Conservation (phyloP, 2,329 filamentous ascomycete genomes). For the Alternaria angustiovoidea region DNA sequence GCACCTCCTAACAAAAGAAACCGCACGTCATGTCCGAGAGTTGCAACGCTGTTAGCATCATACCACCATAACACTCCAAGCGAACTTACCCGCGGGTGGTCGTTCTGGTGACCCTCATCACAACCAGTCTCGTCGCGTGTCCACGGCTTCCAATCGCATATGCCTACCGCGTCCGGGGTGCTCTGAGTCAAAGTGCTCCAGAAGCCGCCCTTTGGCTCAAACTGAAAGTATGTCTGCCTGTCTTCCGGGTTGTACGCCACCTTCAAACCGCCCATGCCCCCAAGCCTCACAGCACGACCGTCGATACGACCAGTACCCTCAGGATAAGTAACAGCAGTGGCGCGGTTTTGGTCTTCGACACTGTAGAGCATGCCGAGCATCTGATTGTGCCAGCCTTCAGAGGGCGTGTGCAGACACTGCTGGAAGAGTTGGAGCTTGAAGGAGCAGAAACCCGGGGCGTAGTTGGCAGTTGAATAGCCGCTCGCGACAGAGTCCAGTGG, state of each 20-base stretch:
- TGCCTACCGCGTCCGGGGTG: neutral
- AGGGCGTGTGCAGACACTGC: slow-evolving; percentile 10
- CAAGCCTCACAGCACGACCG: neutral
- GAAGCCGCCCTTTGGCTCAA: slow-evolving; percentile 3
- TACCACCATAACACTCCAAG: neutral
- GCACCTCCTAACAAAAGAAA: neutral
- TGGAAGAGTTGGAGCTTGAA: slow-evolving; percentile 12
- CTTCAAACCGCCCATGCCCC: slow-evolving; percentile 2
- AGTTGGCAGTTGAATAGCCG: neutral
- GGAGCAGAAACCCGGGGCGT: slow-evolving; percentile 3
- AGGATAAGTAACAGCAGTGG: neutral
- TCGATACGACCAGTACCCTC: slow-evolving; percentile 8
- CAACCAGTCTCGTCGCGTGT: neutral
- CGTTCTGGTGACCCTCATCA: neutral
- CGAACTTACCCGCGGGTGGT: neutral
- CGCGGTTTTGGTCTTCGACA: slow-evolving; percentile 7
- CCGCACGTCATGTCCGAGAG: slow-evolving; percentile 9
- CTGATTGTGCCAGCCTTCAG: slow-evolving; percentile 6
- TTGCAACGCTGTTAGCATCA: neutral
- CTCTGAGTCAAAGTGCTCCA: neutral
- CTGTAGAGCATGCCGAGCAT: slow-evolving; percentile 10
- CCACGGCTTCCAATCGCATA: slow-evolving; percentile 1
- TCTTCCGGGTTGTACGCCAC: neutral
- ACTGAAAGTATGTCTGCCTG: slow-evolving; percentile 3
- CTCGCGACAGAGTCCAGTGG: neutral